These are phyloP conservation scores for Neonectria ditissima DNA, from an alignment of 2,329 filamentous ascomycete species.

Conservation along the genomic window DNA sequence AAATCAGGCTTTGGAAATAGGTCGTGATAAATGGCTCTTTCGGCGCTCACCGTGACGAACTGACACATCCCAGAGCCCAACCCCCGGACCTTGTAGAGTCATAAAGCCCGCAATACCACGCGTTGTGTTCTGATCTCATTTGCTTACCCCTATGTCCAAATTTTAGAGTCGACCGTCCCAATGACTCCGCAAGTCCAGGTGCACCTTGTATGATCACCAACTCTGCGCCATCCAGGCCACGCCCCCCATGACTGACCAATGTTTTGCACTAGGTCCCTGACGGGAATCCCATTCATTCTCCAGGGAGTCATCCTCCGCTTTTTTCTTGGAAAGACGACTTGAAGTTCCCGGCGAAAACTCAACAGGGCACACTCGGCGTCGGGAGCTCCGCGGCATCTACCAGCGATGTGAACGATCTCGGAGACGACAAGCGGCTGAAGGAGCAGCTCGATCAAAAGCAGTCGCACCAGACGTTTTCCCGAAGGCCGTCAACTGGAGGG, in stretches of 20 bases:
- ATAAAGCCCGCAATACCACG: neutral
- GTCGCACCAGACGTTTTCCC: rapidly evolving
- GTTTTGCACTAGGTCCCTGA: neutral
- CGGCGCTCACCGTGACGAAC: neutral
- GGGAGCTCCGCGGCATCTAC: neutral
- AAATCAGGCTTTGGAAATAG: neutral
- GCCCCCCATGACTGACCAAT: neutral
- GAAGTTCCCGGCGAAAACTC: neutral
- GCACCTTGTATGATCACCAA: neutral
- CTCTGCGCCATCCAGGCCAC: neutral
- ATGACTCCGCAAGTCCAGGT: neutral
- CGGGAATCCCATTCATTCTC: neutral
- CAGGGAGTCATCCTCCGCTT: neutral
- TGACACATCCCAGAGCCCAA: too few species aligned
- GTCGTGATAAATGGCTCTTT: neutral
- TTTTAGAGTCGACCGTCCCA: neutral
- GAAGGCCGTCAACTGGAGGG: neutral
- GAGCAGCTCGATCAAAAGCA: neutral
- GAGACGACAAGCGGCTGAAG: neutral
- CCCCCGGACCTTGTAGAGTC: too few species aligned
- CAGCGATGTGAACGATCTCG: neutral
- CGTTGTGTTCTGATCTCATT: neutral
- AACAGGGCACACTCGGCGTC: neutral
- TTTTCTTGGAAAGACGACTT: neutral
- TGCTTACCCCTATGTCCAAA: neutral